Base-by-base conservation (phyloP, 495 filamentous ascomycete species). In the Clohesyomyces aquaticus region DNA sequence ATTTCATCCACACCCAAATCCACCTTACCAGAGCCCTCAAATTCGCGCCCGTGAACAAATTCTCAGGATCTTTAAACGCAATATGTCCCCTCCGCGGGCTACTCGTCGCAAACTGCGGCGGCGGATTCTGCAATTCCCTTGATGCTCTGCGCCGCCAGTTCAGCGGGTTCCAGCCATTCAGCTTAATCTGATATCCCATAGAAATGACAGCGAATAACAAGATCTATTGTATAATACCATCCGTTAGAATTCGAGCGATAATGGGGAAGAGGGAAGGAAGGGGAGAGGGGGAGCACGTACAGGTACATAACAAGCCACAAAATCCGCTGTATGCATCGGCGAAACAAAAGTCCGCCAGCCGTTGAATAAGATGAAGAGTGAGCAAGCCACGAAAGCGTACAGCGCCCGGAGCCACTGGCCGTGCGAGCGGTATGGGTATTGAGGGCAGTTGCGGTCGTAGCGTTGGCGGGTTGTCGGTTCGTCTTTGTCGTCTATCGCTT, bases 271-370 rank as follows among this genome's bases (percentile, higher is more conserved):
- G n/a, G n/a, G n/a, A n/a, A n/a, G n/a, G n/a, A n/a, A n/a, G n/a
- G n/a, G n/a, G n/a, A n/a, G 22, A 18, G 50, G 21, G 21, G 29
- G 32, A 19, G 18, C 19, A 22, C 43, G 18, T 50, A 60, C 56
- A 26, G 41, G 23, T 27, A 62, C 43, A 28, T 62, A 62, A 22
- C 29, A 38, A 8, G 27, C 59, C 21, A 62, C 43, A 55, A 62
- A 56, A 21, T 53, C 49, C 10, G 53, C 11, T 9, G 25, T 35
- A 14, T 23, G 26, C 16, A 62, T 57, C 28, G 59, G 59, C 26
- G 21, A 23, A 21, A 55, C 26, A 22, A 62, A 62, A 1, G 59
- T 43, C n/a, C 41, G 47, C 59, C 59, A 62, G 3, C 59, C 59
- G 21, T 62, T 62, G 19, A 62, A 55, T 26, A 62, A 12, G 27